These are phyloP conservation scores for Edaphochlamys debaryana DNA, from an alignment of 139 green algal species.

Conservation along the genomic window DNA sequence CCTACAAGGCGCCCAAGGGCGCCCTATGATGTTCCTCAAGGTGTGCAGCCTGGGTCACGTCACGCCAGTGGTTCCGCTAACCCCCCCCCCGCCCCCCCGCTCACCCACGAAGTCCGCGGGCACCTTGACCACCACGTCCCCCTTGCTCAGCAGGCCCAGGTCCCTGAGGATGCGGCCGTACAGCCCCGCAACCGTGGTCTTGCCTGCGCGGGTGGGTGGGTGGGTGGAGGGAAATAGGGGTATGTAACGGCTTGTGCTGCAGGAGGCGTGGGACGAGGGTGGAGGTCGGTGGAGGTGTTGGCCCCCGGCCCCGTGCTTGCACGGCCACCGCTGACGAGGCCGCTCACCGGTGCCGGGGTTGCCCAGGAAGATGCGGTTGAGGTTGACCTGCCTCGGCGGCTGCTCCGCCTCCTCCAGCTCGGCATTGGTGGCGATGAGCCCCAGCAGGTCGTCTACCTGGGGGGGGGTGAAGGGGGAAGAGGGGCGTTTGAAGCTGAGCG, in stretches of 20 bases:
- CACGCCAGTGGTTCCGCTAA: too few relatives aligned
- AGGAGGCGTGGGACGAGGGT: too few relatives aligned
- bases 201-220: too few relatives aligned
- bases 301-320: too few relatives aligned
- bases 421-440: conserved; percentile 50
- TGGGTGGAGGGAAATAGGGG: neutral
- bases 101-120: conserved; percentile 56
- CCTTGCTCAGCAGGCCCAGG: conserved; percentile 65
- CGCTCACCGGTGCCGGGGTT: conserved; percentile 65
- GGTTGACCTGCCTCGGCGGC: conserved; percentile 50
- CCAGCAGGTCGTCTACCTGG: conserved; percentile 49
- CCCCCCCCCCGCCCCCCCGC: too few relatives aligned
- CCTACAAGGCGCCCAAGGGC: too few relatives aligned
- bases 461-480: neutral
- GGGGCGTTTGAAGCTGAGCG: too few relatives aligned
- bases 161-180: conserved; percentile 60
- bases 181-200: conserved; percentile 62
- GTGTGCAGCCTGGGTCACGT: too few relatives aligned
- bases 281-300: too few relatives aligned
- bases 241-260: too few relatives aligned
- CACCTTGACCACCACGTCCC: conserved; percentile 62
- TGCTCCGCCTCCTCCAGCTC: conserved; percentile 60
- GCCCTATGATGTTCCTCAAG: too few relatives aligned
- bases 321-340: too few relatives aligned
- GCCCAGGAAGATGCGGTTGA: conserved; percentile 67